phyloP scores from a whole-genome alignment of 257 asterid species.

The Jacaranda mimosifolia region DNA sequence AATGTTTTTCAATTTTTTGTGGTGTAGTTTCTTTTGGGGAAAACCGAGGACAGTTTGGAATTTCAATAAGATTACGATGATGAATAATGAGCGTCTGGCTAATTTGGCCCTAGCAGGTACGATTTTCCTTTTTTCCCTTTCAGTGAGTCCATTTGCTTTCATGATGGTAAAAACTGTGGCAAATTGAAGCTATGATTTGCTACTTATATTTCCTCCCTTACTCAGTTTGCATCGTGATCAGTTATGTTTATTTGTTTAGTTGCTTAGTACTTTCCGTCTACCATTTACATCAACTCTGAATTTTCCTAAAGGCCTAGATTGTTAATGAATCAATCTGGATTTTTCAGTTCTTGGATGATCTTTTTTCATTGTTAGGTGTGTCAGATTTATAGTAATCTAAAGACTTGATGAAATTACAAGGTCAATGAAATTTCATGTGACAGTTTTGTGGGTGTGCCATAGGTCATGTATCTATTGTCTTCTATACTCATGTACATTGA shows the following conservation, averaged over 20 bases:
- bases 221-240: background rate
- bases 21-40: slow-evolving; percentile 25
- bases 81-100: slow-evolving; percentile 51
- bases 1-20: background rate
- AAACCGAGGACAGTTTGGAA: slow-evolving; percentile 15
- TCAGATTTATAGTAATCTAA: background rate
- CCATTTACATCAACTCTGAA: background rate
- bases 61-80: slow-evolving; percentile 37
- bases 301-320: background rate
- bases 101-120: slow-evolving; percentile 58
- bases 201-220: background rate
- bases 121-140: background rate
- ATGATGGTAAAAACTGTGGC: background rate
- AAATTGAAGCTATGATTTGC: background rate
- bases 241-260: background rate
- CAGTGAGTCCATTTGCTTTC: slow-evolving; percentile 20
- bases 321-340: background rate
- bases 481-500: background rate
- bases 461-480: background rate
- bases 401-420: background rate
- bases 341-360: background rate
- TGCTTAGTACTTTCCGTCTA: background rate
- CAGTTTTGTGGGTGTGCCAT: background rate
- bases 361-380: no score
- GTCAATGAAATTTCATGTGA: background rate